A percentile compares a stretch with the other conserved stretches of the same genome.
Evolutionary conservation across 2,329 filamentous ascomycete genomes (phyloP).

Genomic region (Allantophomopsis lycopodina): DNA sequence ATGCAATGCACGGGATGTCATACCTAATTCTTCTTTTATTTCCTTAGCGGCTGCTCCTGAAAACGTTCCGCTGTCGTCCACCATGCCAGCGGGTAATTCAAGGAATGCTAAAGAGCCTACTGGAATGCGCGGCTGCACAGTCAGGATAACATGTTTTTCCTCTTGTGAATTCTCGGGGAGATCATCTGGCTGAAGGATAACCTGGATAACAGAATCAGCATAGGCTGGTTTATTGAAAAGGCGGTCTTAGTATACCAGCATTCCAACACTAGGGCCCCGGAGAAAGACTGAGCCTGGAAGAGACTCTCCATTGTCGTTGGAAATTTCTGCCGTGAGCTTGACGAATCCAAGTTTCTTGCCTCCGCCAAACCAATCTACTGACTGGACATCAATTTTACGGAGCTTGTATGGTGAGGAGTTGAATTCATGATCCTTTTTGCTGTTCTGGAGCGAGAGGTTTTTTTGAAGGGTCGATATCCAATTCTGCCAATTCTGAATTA

Average conservation of each 20-base stretch:
- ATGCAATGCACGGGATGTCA: neutral
- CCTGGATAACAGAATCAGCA: neutral
- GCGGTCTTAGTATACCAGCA: slow-evolving; percentile 28
- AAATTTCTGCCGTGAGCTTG: slow-evolving; percentile 34
- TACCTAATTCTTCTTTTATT: slow-evolving; percentile 44
- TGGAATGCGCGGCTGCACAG: slow-evolving; percentile 43
- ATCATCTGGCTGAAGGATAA: slow-evolving; percentile 30
- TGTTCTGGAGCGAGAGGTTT: slow-evolving; percentile 10
- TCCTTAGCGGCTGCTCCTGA: slow-evolving; percentile 43
- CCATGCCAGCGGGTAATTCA: slow-evolving; percentile 45
- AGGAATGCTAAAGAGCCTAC: slow-evolving; percentile 38
- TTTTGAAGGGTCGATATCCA: slow-evolving; percentile 11
- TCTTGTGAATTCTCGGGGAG: slow-evolving; percentile 16
- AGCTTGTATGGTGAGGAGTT: slow-evolving; percentile 37
- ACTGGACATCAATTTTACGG: slow-evolving; percentile 34
- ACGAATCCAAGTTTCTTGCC: slow-evolving; percentile 36
- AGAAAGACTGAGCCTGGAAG: slow-evolving; percentile 42
- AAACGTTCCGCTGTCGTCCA: slow-evolving; percentile 38
- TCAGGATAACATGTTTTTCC: slow-evolving; percentile 43
- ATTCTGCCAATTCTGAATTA: slow-evolving; percentile 6
- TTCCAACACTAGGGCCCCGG: slow-evolving; percentile 44
- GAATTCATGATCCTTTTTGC: slow-evolving; percentile 22
- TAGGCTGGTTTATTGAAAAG: slow-evolving; percentile 14
- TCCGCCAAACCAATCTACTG: slow-evolving; percentile 35
- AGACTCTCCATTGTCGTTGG: slow-evolving; percentile 30